A percentile compares a stretch with the other conserved stretches of the same genome.
Conservation (phyloP, 2,329 filamentous ascomycete species). For the Xylariomycetidae sp. region DNA sequence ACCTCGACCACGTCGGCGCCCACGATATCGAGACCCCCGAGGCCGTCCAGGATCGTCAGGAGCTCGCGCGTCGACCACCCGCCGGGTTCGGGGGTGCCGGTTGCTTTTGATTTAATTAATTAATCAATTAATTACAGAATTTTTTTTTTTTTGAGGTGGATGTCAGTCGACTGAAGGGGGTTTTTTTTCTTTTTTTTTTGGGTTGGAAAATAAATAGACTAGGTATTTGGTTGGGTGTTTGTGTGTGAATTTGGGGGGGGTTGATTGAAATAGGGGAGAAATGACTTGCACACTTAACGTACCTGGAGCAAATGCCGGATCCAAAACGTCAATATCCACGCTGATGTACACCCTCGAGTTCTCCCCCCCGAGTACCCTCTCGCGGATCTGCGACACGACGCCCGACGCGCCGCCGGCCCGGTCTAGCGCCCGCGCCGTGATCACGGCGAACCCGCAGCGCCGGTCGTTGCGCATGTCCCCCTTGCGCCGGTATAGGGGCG, state of each 20-base stretch:
- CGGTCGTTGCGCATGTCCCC: slow-evolving; percentile 51
- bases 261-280: not conserved
- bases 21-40: slow-evolving; percentile 67
- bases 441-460: slow-evolving; percentile 53
- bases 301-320: slow-evolving; percentile 63
- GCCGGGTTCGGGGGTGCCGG: slow-evolving; percentile 73
- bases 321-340: slow-evolving; percentile 77
- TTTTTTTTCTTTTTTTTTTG: not conserved
- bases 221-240: too few relatives aligned
- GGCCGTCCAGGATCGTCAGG: slow-evolving; percentile 66
- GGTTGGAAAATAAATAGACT: not conserved
- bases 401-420: slow-evolving; percentile 63
- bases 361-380: slow-evolving; percentile 45
- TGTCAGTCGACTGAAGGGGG: too few relatives aligned
- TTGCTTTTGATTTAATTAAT: slow-evolving; percentile 38
- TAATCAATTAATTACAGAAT: slow-evolving; percentile 2
- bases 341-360: slow-evolving; percentile 61
- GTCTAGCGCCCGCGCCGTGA: slow-evolving; percentile 65
- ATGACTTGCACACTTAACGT: slow-evolving; percentile 11
- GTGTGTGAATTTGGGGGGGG: too few relatives aligned
- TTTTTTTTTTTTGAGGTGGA: too few relatives aligned
- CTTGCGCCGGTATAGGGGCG: slow-evolving; percentile 43
- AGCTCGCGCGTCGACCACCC: slow-evolving; percentile 78
- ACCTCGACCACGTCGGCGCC: slow-evolving; percentile 81
- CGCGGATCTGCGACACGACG: slow-evolving; percentile 59